These are phyloP conservation scores for Coemansia aciculifera DNA, from an alignment of 192 early-diverging fungal species.

Conservation along the genomic window DNA sequence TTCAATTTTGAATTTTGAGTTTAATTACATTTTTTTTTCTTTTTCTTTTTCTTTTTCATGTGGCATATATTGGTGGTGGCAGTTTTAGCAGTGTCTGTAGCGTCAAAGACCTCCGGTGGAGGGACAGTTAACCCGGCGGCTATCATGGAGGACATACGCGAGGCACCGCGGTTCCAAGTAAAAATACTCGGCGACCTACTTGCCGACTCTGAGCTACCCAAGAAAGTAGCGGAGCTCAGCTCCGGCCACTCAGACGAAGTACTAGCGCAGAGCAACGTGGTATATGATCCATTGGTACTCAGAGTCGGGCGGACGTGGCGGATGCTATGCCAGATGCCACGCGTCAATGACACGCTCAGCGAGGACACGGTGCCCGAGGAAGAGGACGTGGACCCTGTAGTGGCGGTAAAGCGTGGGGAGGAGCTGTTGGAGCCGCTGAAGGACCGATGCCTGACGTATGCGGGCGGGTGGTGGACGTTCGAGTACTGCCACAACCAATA, in stretches of 20 bases:
- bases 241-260: neutral
- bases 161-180: constrained; percentile 36
- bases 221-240: constrained; percentile 8
- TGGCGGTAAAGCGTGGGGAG: constrained; percentile 57
- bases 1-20: neutral
- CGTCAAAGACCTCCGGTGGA: neutral
- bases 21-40: neutral
- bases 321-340: constrained; percentile 61
- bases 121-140: constrained; percentile 20
- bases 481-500: constrained; percentile 76
- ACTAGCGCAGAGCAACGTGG: neutral
- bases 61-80: neutral
- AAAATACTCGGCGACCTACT: constrained; percentile 23
- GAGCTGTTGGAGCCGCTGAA: constrained; percentile 52
- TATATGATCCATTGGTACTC: constrained; percentile 36
- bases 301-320: constrained; percentile 16
- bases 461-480: constrained; percentile 73
- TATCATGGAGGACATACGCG: constrained; percentile 41
- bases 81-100: neutral
- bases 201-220: constrained; percentile 24
- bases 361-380: constrained; percentile 16
- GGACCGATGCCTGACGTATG: constrained; percentile 56
- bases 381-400: constrained; percentile 20
- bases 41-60: neutral
- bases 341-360: constrained; percentile 20